phyloP scores from a whole-genome alignment of 306 rosid genomes.

The Quercus bicolor region DNA sequence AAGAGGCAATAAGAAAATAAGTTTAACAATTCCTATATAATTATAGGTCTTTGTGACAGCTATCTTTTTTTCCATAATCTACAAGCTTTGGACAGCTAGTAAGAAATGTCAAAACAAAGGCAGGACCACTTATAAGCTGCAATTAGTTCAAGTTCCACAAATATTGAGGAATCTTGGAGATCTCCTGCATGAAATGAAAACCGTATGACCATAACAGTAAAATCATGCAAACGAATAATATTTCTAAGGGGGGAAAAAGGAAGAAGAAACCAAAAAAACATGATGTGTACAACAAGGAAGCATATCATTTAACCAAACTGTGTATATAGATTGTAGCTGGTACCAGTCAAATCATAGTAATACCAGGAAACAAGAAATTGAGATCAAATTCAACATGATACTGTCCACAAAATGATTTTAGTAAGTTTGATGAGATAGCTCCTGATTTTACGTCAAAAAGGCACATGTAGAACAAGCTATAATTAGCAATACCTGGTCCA shows the following conservation, averaged over 20 bases:
- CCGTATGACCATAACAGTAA: not conserved
- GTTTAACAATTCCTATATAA: not conserved
- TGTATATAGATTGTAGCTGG: not conserved
- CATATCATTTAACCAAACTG: constrained; percentile 12
- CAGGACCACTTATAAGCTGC: not conserved
- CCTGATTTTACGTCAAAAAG: constrained; percentile 1
- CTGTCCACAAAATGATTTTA: constrained; percentile 1
- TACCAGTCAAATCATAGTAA: not conserved
- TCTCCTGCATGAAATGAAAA: not conserved
- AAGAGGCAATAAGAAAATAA: no score
- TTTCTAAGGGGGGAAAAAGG: not conserved
- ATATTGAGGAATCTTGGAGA: not conserved
- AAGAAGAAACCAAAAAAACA: constrained; percentile 8
- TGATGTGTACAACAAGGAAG: not conserved
- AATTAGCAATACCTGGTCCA: constrained; percentile 80
- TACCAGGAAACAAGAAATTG: not conserved
- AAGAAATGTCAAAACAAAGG: not conserved
- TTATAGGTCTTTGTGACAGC: not conserved
- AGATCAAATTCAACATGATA: not conserved
- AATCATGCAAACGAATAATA: not conserved
- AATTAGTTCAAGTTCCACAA: not conserved
- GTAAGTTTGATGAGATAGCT: constrained; percentile 6
- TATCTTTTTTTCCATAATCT: not conserved
- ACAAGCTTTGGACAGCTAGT: not conserved
- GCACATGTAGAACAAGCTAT: constrained; percentile 3